Base-by-base conservation (phyloP, 257 asterid species). In the Parsonsia alboflavescens region DNA sequence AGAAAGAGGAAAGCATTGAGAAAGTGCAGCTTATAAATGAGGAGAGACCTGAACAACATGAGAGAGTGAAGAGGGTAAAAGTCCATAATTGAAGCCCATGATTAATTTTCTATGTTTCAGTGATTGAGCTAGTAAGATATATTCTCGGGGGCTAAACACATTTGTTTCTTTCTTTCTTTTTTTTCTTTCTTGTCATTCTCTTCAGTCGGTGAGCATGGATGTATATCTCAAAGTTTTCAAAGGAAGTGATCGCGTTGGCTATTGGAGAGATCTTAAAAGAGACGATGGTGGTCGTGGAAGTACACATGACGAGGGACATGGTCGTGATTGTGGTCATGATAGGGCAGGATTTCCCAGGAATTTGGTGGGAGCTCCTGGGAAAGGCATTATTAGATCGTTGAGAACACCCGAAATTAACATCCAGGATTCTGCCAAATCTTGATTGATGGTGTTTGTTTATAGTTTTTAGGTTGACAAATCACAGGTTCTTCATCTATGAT, bases 201-300 rank as follows among this genome's bases (percentile, higher is more conserved):
- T 24, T 10, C 44, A 71, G 75, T 42, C 54, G 21, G n/a, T 54
- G 54, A 72, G 68, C 68, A 72, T 39, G 63, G 54, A 42, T 3
- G 39, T 54, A 26, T 12, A 56, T 30, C 16, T 21, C 10, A 56
- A 64, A 10, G 48, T 7, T 17, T 36, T 64, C 48, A 64, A 64
- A 19, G 16, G 39, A 9, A 12, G 30, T 41, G 22, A 24, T 8
- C 50, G 21, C 3, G 33, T 33, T 36, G 48, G 67, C 45, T 57
- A n/a, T 24, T 13, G 61, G 44, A 33, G 46, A 33, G 24, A 16
- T 33, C 2, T 30, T 4, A 6, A 63, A 16, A 33, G 46, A 13
- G 68, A 19, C 36, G 68, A 13, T 1, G 21, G 42, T 28, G 67
- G 42, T 1, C 19, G 10, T 26, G 41, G 66, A 24, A 39, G 68